Conservation (phyloP, 2,329 filamentous ascomycete genomes). For the Hypocreales sp. region DNA sequence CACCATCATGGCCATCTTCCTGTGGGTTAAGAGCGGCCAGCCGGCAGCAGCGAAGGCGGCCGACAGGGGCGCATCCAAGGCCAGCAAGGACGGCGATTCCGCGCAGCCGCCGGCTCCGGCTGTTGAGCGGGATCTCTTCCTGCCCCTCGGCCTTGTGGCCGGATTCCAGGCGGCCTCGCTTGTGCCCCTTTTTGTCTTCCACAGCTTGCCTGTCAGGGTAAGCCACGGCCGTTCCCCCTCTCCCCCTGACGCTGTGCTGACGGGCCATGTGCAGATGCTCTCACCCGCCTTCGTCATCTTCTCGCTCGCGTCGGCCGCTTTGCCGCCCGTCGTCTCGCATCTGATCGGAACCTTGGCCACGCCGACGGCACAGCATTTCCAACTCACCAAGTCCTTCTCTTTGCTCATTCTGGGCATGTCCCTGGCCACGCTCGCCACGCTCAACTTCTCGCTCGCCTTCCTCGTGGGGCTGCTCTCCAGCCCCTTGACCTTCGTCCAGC, state of each 20-base stretch:
- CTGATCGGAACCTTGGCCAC: slow-evolving; percentile 33
- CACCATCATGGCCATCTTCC: slow-evolving; percentile 80
- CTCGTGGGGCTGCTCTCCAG: slow-evolving; percentile 65
- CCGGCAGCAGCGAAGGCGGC: slow-evolving; percentile 3
- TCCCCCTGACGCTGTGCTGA: neutral
- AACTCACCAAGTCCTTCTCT: slow-evolving; percentile 77
- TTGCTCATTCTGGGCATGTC: slow-evolving; percentile 86
- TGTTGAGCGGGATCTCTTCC: slow-evolving; percentile 49
- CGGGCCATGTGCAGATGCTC: slow-evolving; percentile 32
- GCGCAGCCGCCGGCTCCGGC: slow-evolving; percentile 6
- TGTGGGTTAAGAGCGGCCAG: slow-evolving; percentile 84
- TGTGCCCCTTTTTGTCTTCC: slow-evolving; percentile 76
- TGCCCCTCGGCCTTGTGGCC: slow-evolving; percentile 60
- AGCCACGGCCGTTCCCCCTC: slow-evolving; percentile 13
- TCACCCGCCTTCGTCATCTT: slow-evolving; percentile 43
- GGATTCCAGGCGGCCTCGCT: slow-evolving; percentile 62
- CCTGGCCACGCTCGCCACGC: slow-evolving; percentile 78
- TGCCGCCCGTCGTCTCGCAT: slow-evolving; percentile 42
- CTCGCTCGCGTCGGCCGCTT: slow-evolving; percentile 32
- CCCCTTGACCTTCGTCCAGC: slow-evolving; percentile 62
- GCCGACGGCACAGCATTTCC: slow-evolving; percentile 53
- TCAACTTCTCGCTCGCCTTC: slow-evolving; percentile 89
- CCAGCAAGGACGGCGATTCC: slow-evolving; percentile 16
- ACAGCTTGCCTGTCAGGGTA: slow-evolving; percentile 52
- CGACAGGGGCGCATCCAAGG: too few species aligned